Percentiles rank a stretch among this genome's conserved stretches.
These are phyloP conservation scores for Scorias spongiosa DNA, from an alignment of 2,329 filamentous ascomycete species.

Conservation along the genomic window DNA sequence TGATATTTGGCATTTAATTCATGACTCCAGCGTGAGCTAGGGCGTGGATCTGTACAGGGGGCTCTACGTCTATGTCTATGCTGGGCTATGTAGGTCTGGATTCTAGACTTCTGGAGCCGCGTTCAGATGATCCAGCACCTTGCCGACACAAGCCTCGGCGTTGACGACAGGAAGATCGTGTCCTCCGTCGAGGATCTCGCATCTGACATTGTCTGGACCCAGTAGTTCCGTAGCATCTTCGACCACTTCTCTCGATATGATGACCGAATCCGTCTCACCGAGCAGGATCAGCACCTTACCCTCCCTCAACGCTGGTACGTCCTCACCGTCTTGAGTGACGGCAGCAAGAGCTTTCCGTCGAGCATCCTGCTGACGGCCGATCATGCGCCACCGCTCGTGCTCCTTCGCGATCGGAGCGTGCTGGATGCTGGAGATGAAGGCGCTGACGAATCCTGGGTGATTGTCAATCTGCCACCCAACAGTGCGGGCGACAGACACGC, in stretches of 20 bases:
- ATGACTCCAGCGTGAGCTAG: too few relatives aligned
- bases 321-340: slow-evolving; percentile 8
- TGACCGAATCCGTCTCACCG: slow-evolving; percentile 50
- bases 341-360: slow-evolving; percentile 18
- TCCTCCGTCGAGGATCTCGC: slow-evolving; percentile 44
- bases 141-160: slow-evolving; percentile 41
- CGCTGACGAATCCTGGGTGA: slow-evolving; percentile 52
- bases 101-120: neutral
- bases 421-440: slow-evolving; percentile 57
- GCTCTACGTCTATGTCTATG: too few relatives aligned
- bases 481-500: slow-evolving; percentile 44
- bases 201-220: slow-evolving; percentile 41
- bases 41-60: too few relatives aligned
- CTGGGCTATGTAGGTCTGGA: too few relatives aligned
- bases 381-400: slow-evolving; percentile 43
- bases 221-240: slow-evolving; percentile 45
- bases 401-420: slow-evolving; percentile 54
- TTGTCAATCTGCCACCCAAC: slow-evolving; percentile 54
- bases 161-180: slow-evolving; percentile 56
- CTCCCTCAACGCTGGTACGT: slow-evolving; percentile 21
- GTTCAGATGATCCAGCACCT: slow-evolving; percentile 30
- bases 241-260: slow-evolving; percentile 48
- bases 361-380: slow-evolving; percentile 36
- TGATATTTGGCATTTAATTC: too few relatives aligned
- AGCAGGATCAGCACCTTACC: slow-evolving; percentile 50